Evolutionary conservation across 192 early-diverging fungal genomes (phyloP), one percentile per base, ranked within the genome.

Genomic region (Thoreauomyces humboldtii): DNA sequence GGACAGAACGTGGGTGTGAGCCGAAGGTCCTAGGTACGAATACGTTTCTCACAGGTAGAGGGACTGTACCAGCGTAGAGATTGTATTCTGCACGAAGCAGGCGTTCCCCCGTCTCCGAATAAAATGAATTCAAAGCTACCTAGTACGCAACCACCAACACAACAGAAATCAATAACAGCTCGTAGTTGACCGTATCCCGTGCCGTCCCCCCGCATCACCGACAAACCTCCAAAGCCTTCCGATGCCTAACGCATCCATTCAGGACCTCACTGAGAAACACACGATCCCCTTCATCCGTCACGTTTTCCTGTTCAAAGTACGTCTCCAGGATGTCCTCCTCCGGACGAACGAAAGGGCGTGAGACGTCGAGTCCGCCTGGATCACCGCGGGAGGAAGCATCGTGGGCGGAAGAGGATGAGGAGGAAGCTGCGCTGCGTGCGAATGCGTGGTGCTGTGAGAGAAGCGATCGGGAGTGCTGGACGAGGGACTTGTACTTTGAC

Each of bases 1-100:
- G 4, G 50, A 4, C 21, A 48, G 21, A 46, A 41, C 5, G 25
- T 3, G 24, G 4, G 50, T 5, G 47, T 50, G 22, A 24, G 22
- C 7, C 25, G 38, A 21, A 64, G n/a, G n/a, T n/a, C n/a, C n/a
- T n/a, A n/a, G n/a, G n/a, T n/a, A n/a, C n/a, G n/a, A n/a, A n/a
- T n/a, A n/a, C n/a, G n/a, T n/a, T n/a, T n/a, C n/a, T n/a, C n/a
- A n/a, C n/a, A n/a, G n/a, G n/a, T n/a, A n/a, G n/a, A n/a, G n/a
- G n/a, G n/a, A n/a, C n/a, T n/a, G n/a, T 61, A 74, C 78, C 70
- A 47, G 69, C 72, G 56, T 78, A 77, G 9, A 77, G 59, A 51
- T 76, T 70, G 61, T 75, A 76, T n/a, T 78, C 76, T 32, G 52
- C 57, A 27, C 67, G 36, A 5, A 81, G 61, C 28, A 68, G 74